Conservation (phyloP, 352 stramenopile genomes). For the Paralagenidium karlingii region DNA sequence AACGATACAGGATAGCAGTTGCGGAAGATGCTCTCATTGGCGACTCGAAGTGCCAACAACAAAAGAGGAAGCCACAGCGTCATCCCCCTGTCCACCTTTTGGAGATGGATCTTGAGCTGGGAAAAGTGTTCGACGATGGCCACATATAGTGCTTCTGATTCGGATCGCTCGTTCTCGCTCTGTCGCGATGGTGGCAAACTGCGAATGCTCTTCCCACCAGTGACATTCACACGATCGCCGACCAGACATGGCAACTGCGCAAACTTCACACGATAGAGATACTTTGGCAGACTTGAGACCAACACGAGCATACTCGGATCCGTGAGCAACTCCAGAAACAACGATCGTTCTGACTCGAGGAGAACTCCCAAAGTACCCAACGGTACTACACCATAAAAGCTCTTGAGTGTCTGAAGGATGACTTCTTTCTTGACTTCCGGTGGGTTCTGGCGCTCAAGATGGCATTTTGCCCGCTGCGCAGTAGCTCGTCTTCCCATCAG, state of each 20-base stretch:
- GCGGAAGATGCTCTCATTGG: slow-evolving; percentile 45
- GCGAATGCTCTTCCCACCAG: no score
- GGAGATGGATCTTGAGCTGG: slow-evolving; percentile 10
- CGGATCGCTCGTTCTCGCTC: slow-evolving; percentile 7
- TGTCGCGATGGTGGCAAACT: slow-evolving; percentile 5
- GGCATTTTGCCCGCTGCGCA: slow-evolving; percentile 23
- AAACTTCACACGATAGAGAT: slow-evolving; percentile 33
- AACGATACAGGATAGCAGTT: slow-evolving; percentile 52
- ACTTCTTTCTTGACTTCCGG: slow-evolving; percentile 15
- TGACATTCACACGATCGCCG: slow-evolving; percentile 4
- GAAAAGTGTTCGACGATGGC: slow-evolving; percentile 19
- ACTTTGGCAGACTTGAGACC: slow-evolving; percentile 14
- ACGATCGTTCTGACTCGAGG: slow-evolving; percentile 10
- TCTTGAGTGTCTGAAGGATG: slow-evolving; percentile 24
- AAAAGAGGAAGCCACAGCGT: slow-evolving; percentile 30
- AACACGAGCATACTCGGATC: slow-evolving; percentile 18
- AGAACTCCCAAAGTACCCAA: slow-evolving; percentile 26
- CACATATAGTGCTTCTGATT: slow-evolving; percentile 33
- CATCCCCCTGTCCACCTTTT: slow-evolving; percentile 13
- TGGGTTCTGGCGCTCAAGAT: slow-evolving; percentile 20
- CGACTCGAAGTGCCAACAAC: slow-evolving; percentile 41
- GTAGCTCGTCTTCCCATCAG: slow-evolving; percentile 19
- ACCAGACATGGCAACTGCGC: slow-evolving; percentile 16
- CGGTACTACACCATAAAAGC: slow-evolving; percentile 30
- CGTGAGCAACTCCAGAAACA: slow-evolving; percentile 15